phyloP scores from a whole-genome alignment of 2,329 filamentous ascomycete species.

The Ascochyta viciae-villosae region DNA sequence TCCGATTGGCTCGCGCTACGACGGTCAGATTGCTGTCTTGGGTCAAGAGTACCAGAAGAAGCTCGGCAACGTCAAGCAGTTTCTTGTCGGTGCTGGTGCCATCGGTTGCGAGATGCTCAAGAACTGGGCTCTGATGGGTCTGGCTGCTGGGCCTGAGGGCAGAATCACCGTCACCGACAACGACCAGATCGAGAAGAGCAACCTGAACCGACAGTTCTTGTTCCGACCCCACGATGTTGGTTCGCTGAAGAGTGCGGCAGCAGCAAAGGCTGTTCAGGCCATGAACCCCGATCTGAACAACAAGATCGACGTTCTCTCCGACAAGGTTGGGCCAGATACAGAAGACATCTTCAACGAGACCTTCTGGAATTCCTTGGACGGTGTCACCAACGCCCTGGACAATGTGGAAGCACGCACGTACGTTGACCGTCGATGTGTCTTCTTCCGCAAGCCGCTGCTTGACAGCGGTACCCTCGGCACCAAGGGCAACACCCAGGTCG shows the following conservation, averaged over 20 bases:
- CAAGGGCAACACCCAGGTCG: conserved; percentile 97
- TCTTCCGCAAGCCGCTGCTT: conserved; percentile 95
- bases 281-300: conserved; percentile 95
- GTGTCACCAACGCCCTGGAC: conserved; percentile 95
- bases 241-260: conserved; percentile 94
- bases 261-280: conserved; percentile 83
- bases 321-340: conserved; percentile 89
- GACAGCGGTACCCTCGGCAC: conserved; percentile 98
- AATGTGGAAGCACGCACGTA: conserved; percentile 98
- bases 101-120: conserved; percentile 99
- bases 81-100: conserved; percentile 93
- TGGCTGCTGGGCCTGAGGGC: conserved; percentile 86
- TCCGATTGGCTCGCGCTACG: conserved; percentile 84
- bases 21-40: conserved; percentile 96
- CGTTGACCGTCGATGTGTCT: conserved; percentile 93
- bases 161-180: conserved; percentile 95
- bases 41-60: conserved; percentile 94
- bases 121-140: conserved; percentile 99
- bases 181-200: conserved; percentile 99
- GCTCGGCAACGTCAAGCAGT: conserved; percentile 86
- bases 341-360: conserved; percentile 93
- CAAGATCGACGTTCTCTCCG: conserved; percentile 84
- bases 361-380: conserved; percentile 88
- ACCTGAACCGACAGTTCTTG: conserved; percentile 95
- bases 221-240: conserved; percentile 95